A percentile compares a stretch with the other conserved stretches of the same genome.
phyloP scores from a whole-genome alignment of 2,329 filamentous ascomycete genomes.

The Cladosporium phlei region DNA sequence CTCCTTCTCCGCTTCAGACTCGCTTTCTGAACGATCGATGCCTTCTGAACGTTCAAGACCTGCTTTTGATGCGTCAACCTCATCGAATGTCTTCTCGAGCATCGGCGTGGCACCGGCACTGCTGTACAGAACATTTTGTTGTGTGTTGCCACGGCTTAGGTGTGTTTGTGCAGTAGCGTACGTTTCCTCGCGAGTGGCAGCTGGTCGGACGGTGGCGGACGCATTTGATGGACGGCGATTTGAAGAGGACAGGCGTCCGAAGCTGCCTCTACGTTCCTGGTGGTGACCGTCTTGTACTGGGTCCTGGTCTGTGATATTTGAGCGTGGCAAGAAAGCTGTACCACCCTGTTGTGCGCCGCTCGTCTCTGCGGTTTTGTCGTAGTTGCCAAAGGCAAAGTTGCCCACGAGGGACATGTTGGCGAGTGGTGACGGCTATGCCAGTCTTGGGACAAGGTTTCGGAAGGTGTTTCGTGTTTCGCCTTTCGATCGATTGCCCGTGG shows the following conservation, averaged over 20 bases:
- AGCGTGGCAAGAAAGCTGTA: slow-evolving; percentile 23
- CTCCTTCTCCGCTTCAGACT: slow-evolving; percentile 19
- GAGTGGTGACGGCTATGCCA: slow-evolving; percentile 4
- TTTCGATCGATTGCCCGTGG: no score
- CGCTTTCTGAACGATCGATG: slow-evolving; percentile 21
- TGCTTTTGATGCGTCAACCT: slow-evolving; percentile 20
- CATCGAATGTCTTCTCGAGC: slow-evolving; percentile 13
- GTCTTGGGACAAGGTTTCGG: no score
- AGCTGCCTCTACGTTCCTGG: slow-evolving; percentile 14
- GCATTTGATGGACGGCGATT: not conserved
- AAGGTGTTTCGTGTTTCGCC: no score
- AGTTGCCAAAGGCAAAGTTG: slow-evolving; percentile 39
- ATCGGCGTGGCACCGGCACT: slow-evolving; percentile 16
- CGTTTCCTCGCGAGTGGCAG: slow-evolving; percentile 4
- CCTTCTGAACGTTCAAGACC: slow-evolving; percentile 22
- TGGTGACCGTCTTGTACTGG: slow-evolving; percentile 15
- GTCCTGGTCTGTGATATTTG: slow-evolving; percentile 21
- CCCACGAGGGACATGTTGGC: slow-evolving; percentile 40
- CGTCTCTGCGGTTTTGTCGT: slow-evolving; percentile 36
- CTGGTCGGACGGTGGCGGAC: not conserved
- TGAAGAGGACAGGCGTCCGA: slow-evolving; percentile 14
- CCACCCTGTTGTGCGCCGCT: slow-evolving; percentile 34
- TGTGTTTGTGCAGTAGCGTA: slow-evolving; percentile 1
- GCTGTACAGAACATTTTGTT: slow-evolving; percentile 18
- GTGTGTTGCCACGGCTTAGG: slow-evolving; percentile 10